phyloP scores from a whole-genome alignment of 768 basidiomycete species.

The Guyanaporus albipodus region DNA sequence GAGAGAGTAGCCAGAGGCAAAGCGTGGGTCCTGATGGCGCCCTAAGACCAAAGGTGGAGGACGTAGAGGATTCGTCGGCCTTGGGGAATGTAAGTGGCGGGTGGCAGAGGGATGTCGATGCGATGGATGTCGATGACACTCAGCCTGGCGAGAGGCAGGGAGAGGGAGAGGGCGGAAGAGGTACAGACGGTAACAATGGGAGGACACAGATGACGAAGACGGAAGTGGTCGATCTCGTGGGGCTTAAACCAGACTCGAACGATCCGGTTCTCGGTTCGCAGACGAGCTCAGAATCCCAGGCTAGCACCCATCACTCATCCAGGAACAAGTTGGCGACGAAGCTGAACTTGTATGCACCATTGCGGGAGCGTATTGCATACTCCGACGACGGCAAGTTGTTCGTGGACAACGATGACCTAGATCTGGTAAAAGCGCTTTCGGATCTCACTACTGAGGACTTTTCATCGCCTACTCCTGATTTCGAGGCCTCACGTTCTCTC shows the following conservation, averaged over 20 bases:
- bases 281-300: constrained; percentile 38
- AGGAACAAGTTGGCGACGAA: constrained; percentile 39
- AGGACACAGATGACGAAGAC: constrained; percentile 24
- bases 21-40: constrained; percentile 25
- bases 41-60: constrained; percentile 48
- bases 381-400: constrained; percentile 45
- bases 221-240: constrained; percentile 27
- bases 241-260: constrained; percentile 52
- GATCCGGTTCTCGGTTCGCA: constrained; percentile 50
- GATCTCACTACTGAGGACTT: constrained; percentile 34
- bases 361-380: constrained; percentile 56
- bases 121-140: constrained; percentile 35
- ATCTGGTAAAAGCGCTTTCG: constrained; percentile 48
- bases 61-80: constrained; percentile 53
- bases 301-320: constrained; percentile 3
- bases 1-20: constrained; percentile 35
- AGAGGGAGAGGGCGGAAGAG: constrained; percentile 19
- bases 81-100: constrained; percentile 24
- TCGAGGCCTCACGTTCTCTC: constrained; percentile 31
- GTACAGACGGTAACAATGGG: constrained; percentile 1
- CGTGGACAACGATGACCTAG: constrained; percentile 48
- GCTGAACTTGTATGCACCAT: constrained; percentile 46
- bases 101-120: constrained; percentile 19
- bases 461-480: constrained; percentile 9
- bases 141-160: constrained; percentile 24